phyloP scores from a whole-genome alignment of 1,284 basidiomycete species.

The Somion occarium region DNA sequence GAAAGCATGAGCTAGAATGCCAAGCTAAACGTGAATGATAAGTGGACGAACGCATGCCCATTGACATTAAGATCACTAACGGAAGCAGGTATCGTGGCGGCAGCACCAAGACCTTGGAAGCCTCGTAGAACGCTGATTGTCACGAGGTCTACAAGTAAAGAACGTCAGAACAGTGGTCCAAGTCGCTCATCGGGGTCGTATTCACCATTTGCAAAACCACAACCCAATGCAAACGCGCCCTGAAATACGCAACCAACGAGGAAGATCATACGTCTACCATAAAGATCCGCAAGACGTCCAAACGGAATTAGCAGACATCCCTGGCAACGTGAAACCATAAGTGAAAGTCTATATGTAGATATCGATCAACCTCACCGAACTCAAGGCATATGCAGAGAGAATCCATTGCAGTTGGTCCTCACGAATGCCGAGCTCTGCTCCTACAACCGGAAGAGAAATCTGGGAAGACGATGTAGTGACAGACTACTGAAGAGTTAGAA shows the following conservation, averaged over 20 bases:
- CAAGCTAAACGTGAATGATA: constrained; percentile 44
- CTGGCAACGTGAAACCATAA: constrained; percentile 18
- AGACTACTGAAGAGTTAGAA: constrained; percentile 18
- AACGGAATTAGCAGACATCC: constrained; percentile 58
- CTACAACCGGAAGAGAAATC: constrained; percentile 53
- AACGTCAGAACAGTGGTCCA: background rate
- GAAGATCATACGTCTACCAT: constrained; percentile 51
- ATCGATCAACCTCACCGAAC: constrained; percentile 30
- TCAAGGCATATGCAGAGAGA: constrained; percentile 48
- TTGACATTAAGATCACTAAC: constrained; percentile 34
- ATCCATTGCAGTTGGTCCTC: constrained; percentile 54
- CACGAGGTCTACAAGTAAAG: constrained; percentile 37
- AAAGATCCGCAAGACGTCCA: constrained; percentile 56
- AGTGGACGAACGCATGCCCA: constrained; percentile 3
- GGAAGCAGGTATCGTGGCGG: constrained; percentile 65
- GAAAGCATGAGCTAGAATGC: constrained; percentile 74
- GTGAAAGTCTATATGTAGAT: background rate
- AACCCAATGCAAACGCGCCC: constrained; percentile 33
- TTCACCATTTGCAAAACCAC: constrained; percentile 41
- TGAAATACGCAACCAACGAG: constrained; percentile 38
- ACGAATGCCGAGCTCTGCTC: constrained; percentile 38
- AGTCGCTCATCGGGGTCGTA: constrained; percentile 6
- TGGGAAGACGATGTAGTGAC: constrained; percentile 29
- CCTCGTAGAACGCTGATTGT: constrained; percentile 63
- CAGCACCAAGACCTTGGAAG: constrained; percentile 66